Conservation (phyloP, 805 yeast species). For the Kodamaea kaohsiungensis region DNA sequence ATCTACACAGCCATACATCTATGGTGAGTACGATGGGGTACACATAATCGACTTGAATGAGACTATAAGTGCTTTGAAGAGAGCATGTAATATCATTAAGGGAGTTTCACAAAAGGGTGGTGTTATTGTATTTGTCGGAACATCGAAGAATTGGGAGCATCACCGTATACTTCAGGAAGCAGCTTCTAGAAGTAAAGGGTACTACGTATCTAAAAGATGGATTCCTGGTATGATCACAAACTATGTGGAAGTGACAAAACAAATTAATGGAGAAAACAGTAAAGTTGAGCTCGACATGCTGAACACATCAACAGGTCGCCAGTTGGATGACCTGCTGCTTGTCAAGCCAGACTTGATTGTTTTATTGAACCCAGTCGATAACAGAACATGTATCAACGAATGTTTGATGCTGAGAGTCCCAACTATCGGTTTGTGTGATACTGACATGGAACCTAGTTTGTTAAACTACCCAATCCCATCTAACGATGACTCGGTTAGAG, state of each 20-base stretch:
- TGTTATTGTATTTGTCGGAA: conserved; percentile 78
- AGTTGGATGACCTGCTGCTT: conserved; percentile 50
- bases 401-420: conserved; percentile 84
- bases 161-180: conserved; percentile 74
- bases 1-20: conserved; percentile 79
- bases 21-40: conserved; percentile 87
- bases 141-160: conserved; percentile 67
- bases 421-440: conserved; percentile 90
- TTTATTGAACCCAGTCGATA: conserved; percentile 83
- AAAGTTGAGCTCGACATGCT: conserved; percentile 68
- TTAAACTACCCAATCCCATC: conserved; percentile 96
- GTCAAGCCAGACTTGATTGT: conserved; percentile 90
- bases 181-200: conserved; percentile 75
- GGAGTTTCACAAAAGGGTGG: conserved; percentile 88
- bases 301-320: conserved; percentile 65
- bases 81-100: conserved; percentile 83
- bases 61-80: conserved; percentile 70
- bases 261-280: conserved; percentile 31
- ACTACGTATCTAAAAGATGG: conserved; percentile 85
- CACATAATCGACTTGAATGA: conserved; percentile 89
- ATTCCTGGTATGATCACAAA: conserved; percentile 94
- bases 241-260: conserved; percentile 67
- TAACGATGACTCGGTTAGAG: conserved; percentile 87
- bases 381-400: conserved; percentile 76
- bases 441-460: conserved; percentile 86